Base-by-base conservation (phyloP, 345 rosid species). In the Orychophragmus violaceus region DNA sequence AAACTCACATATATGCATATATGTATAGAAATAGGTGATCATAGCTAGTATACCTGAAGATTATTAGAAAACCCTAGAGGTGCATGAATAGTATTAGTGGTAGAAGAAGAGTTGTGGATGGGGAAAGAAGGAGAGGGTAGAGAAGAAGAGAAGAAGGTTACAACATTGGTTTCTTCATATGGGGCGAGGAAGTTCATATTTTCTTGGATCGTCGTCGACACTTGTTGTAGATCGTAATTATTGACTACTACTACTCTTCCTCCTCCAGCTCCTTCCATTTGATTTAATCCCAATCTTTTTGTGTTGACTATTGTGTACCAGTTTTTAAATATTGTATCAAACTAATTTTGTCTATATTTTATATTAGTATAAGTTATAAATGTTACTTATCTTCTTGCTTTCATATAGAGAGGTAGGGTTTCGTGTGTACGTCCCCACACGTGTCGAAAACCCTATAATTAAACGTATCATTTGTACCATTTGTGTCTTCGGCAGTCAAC, bases 101-200 rank as follows among this genome's bases (percentile, higher is more conserved):
- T 58, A 17, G 76, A 72, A 7, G 76, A 64, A 28, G 48, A 66
- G 74, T 36, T 80, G 76, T 55, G 70, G 9, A 53, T 79, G 73
- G 76, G 80, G 50, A 62, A 61, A 74, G 64, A 62, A 52, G 72
- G 49, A 66, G 77, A 52, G 50, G 71, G 69, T 66, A 70, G 44
- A 69, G 80, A 57, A 17, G 92, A 84, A 21, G 89, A 72, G 79
- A 86, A 80, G 77, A 91, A 91, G 45, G 85, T 85, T 37, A 88
- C 71, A 14, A 85, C 86, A 32, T 82, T 91, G 44, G 84, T 83
- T 69, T 88, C 97, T 73, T 91, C 91, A 55, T 82, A 88, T 22
- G 84, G 95, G 16, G 83, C 78, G 6, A 74, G 62, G 59, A 90
- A 90, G 14, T 88, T 84, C 87, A 91, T 88, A 60, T 74, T 74